Evolutionary conservation across 1,284 basidiomycete species (phyloP).

Genomic region (Apiotrichum porosum): DNA sequence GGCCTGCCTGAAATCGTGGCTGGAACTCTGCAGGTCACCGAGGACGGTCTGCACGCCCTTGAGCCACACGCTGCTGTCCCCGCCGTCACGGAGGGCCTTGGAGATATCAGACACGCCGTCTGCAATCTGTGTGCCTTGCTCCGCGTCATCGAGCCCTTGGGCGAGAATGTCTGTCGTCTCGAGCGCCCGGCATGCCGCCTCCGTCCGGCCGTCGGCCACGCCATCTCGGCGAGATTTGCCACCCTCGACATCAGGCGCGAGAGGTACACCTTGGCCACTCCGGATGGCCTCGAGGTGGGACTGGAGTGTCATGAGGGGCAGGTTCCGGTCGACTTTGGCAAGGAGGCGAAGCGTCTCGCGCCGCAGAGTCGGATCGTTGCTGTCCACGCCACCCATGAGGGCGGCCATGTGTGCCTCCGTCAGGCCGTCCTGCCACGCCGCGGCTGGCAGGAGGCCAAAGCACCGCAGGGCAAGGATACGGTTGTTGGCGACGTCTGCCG

Average conservation of each 20-base stretch:
- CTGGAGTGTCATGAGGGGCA: constrained; percentile 14
- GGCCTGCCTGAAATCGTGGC: not conserved
- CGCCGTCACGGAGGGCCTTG: constrained; percentile 3
- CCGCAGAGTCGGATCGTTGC: constrained; percentile 32
- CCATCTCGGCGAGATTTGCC: not conserved
- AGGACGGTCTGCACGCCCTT: constrained; percentile 16
- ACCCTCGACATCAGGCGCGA: not conserved
- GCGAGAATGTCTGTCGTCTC: constrained; percentile 25
- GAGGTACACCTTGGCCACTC: not conserved
- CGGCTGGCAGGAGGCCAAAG: constrained; percentile 21
- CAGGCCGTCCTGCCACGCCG: constrained; percentile 28
- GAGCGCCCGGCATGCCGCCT: constrained; percentile 27
- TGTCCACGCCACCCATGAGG: constrained; percentile 41
- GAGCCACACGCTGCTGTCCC: constrained; percentile 19
- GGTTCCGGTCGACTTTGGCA: constrained; percentile 7
- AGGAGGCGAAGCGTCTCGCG: constrained; percentile 35
- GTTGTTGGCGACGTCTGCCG: constrained; percentile 23
- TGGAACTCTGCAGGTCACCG: constrained; percentile 7
- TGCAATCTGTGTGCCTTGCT: constrained; percentile 6
- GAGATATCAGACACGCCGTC: constrained; percentile 9
- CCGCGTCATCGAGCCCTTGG: not conserved
- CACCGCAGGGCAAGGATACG: constrained; percentile 37
- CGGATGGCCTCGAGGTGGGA: constrained; percentile 8
- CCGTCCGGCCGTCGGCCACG: constrained; percentile 5
- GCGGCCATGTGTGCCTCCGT: constrained; percentile 34